Evolutionary conservation across 768 basidiomycete genomes (phyloP).

Genomic region (Crepidotus variabilis): DNA sequence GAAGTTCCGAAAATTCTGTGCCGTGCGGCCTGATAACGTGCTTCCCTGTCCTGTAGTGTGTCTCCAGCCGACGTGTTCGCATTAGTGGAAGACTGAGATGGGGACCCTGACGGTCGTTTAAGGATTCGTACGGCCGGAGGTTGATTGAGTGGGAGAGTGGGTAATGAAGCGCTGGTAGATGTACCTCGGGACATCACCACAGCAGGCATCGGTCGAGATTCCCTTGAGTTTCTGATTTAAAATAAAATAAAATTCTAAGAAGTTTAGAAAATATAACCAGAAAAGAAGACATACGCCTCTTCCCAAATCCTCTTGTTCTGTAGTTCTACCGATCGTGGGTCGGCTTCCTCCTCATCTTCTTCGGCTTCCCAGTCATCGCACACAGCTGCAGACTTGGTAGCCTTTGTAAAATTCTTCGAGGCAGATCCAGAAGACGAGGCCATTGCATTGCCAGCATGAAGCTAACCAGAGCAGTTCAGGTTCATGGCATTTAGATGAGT

Average conservation of each 20-base stretch:
- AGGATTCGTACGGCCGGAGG: slow-evolving; percentile 67
- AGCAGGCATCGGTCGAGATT: slow-evolving; percentile 65
- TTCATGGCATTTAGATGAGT: not conserved
- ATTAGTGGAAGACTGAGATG: slow-evolving; percentile 24
- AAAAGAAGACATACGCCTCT: slow-evolving; percentile 52
- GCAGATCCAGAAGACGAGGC: slow-evolving; percentile 6
- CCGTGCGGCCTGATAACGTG: slow-evolving; percentile 68
- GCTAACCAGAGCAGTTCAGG: slow-evolving; percentile 3
- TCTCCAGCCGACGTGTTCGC: slow-evolving; percentile 22
- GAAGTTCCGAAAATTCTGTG: slow-evolving; percentile 63
- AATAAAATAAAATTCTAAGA: not conserved
- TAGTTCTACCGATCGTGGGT: slow-evolving; percentile 24
- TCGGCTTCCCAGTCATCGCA: slow-evolving; percentile 60
- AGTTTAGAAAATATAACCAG: slow-evolving; percentile 4
- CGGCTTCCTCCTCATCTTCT: slow-evolving; percentile 41
- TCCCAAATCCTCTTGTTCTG: slow-evolving; percentile 60
- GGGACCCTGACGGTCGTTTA: slow-evolving; percentile 54
- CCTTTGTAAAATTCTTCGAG: slow-evolving; percentile 9
- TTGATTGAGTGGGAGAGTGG: slow-evolving; percentile 43
- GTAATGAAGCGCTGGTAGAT: slow-evolving; percentile 26
- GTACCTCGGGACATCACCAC: slow-evolving; percentile 40
- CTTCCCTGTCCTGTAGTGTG: slow-evolving; percentile 63
- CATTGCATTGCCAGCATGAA: not conserved
- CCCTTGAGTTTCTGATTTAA: slow-evolving; percentile 58
- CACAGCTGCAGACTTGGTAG: slow-evolving; percentile 13